Evolutionary conservation across 2,329 filamentous ascomycete genomes (phyloP).

Genomic region (Intubia oerlemansii): DNA sequence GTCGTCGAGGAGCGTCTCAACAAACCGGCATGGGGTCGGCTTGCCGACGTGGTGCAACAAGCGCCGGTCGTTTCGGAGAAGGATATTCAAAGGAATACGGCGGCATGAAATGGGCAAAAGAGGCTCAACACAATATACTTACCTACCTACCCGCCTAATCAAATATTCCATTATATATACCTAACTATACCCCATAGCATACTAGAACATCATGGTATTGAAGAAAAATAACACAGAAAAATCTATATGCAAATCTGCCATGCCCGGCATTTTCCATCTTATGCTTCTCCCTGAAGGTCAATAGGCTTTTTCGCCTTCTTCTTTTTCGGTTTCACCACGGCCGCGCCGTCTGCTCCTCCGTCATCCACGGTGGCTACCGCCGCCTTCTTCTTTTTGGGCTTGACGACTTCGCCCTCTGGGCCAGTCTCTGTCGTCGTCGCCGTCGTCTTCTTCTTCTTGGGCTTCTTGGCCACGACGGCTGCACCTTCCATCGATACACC

Average conservation of each 20-base stretch:
- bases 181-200: no score
- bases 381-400: conserved; percentile 15
- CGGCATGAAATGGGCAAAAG: no score
- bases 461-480: conserved; percentile 46
- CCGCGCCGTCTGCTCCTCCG: conserved; percentile 1
- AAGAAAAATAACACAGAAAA: no score
- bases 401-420: conserved; percentile 9
- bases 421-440: no score
- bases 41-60: conserved; percentile 12
- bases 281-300: conserved; percentile 5
- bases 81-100: no score
- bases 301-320: conserved; percentile 10
- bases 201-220: no score
- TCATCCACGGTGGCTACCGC: conserved; percentile 4
- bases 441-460: conserved; percentile 46
- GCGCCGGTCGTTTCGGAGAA: background rate
- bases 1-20: conserved; percentile 38
- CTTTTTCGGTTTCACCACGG: conserved; percentile 12
- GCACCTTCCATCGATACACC: conserved; percentile 45
- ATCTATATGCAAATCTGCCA: no score
- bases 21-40: conserved; percentile 37
- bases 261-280: no score
- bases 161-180: no score
- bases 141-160: no score
- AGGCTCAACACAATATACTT: no score